Conservation (phyloP, 1,284 basidiomycete species). For the Microbotryomycetes sp. region DNA sequence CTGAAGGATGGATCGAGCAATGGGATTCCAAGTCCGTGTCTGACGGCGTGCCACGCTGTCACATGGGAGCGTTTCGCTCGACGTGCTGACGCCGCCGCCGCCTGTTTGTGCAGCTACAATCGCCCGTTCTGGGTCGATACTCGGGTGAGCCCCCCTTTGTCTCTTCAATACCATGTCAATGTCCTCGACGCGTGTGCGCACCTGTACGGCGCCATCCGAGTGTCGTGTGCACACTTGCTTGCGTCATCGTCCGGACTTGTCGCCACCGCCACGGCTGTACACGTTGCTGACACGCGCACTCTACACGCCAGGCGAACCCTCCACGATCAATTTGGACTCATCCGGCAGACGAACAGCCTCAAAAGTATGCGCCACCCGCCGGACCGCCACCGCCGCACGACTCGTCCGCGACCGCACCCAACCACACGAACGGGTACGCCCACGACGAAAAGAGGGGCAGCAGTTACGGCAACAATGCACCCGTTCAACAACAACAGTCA, state of each 20-base stretch:
- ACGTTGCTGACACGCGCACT: not conserved
- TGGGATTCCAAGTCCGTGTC: not conserved
- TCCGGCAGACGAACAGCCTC: constrained; percentile 32
- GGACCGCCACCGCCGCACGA: constrained; percentile 17
- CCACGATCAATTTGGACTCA: constrained; percentile 41
- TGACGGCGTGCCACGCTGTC: no score
- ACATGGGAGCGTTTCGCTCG: not conserved
- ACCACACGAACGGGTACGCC: not conserved
- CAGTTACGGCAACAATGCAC: constrained; percentile 12
- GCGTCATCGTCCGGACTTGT: not conserved
- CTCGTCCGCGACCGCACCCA: not conserved
- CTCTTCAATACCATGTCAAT: not conserved
- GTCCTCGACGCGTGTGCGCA: not conserved
- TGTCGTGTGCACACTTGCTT: no score
- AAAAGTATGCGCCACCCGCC: constrained; percentile 11
- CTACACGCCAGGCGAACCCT: constrained; percentile 29
- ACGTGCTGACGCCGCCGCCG: not conserved
- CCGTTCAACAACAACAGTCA: constrained; percentile 2
- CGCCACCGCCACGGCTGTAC: not conserved
- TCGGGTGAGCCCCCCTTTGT: not conserved
- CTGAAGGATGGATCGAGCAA: not conserved
- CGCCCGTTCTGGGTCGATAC: not conserved
- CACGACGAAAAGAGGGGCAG: constrained; percentile 2
- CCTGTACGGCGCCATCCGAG: not conserved
- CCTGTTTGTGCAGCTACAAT: not conserved